Conservation (phyloP, 2,329 filamentous ascomycete genomes). For the Stenocarpella maydis region DNA sequence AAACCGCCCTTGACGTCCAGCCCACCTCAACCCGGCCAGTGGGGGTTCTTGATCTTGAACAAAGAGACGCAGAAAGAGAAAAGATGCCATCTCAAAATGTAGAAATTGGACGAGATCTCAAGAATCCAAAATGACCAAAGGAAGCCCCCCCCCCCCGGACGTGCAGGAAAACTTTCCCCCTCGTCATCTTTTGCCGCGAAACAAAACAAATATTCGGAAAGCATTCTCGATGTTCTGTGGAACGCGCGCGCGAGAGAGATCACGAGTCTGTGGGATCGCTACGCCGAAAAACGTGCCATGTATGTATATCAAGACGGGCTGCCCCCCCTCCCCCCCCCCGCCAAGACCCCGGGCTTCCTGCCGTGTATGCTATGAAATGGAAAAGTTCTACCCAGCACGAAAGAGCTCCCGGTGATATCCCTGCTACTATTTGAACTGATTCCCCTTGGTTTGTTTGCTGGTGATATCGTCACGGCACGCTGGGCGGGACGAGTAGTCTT, state of each 20-base stretch:
- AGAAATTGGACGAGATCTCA: constrained; percentile 17
- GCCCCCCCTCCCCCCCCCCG: not conserved
- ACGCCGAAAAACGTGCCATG: constrained; percentile 17
- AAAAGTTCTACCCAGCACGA: not conserved
- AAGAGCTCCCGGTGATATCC: not conserved
- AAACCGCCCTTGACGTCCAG: not conserved
- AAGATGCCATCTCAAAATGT: constrained; percentile 9
- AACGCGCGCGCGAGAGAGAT: not conserved
- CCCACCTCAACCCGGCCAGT: not conserved
- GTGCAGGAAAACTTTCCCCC: not conserved
- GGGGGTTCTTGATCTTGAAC: not conserved
- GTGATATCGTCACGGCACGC: not conserved
- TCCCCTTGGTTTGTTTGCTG: not conserved
- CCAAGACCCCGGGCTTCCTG: not conserved
- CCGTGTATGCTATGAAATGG: constrained; percentile 19
- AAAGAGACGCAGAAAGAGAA: not conserved
- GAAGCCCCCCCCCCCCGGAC: too few species aligned
- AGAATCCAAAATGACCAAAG: not conserved
- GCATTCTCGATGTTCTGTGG: constrained; percentile 16
- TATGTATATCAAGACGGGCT: constrained; percentile 27
- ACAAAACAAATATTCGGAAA: not conserved
- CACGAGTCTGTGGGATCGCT: not conserved
- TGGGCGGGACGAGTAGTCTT: too few species aligned
- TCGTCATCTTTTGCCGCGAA: not conserved
- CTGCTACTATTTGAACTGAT: not conserved